A percentile compares a stretch with the other conserved stretches of the same genome.
phyloP scores from a whole-genome alignment of 2,329 filamentous ascomycete genomes.

The Claviceps paspali region DNA sequence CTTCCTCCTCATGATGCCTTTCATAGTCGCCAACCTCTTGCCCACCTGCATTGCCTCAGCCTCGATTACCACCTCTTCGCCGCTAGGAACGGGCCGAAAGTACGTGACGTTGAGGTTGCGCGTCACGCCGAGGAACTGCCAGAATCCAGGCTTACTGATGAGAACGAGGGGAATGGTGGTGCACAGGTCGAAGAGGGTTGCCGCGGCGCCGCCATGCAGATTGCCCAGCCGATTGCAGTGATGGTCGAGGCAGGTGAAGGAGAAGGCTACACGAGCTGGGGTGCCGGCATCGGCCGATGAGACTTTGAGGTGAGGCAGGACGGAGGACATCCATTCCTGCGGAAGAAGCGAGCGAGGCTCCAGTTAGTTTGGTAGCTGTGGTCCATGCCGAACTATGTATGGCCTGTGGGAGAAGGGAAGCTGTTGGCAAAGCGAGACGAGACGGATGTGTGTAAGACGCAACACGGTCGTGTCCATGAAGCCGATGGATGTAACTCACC shows the following conservation, averaged over 20 bases:
- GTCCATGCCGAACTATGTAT: too few species aligned
- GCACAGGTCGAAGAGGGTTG: constrained; percentile 52
- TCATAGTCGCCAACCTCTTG: constrained; percentile 34
- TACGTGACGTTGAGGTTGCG: constrained; percentile 54
- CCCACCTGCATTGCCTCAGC: constrained; percentile 44
- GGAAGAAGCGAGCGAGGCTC: too few species aligned
- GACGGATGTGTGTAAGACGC: not conserved
- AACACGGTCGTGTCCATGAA: too few species aligned
- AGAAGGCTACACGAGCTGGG: constrained; percentile 27
- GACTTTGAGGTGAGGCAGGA: constrained; percentile 27
- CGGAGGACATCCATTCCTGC: constrained; percentile 29
- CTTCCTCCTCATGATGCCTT: constrained; percentile 37
- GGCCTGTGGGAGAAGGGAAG: too few species aligned
- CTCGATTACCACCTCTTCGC: constrained; percentile 34
- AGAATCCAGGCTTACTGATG: constrained; percentile 42
- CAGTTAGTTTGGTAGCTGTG: not conserved
- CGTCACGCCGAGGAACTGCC: constrained; percentile 47
- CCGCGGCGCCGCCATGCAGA: constrained; percentile 47
- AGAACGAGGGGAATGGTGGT: constrained; percentile 44
- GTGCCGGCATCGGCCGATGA: constrained; percentile 18
- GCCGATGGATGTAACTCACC: constrained; percentile 10
- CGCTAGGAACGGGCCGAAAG: constrained; percentile 42
- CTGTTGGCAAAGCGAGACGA: too few species aligned
- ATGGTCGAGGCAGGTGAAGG: constrained; percentile 30
- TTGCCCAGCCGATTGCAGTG: constrained; percentile 40